These are phyloP conservation scores for Dendrobium huoshanense DNA, from an alignment of 106 monocot genomes.

Conservation along the genomic window DNA sequence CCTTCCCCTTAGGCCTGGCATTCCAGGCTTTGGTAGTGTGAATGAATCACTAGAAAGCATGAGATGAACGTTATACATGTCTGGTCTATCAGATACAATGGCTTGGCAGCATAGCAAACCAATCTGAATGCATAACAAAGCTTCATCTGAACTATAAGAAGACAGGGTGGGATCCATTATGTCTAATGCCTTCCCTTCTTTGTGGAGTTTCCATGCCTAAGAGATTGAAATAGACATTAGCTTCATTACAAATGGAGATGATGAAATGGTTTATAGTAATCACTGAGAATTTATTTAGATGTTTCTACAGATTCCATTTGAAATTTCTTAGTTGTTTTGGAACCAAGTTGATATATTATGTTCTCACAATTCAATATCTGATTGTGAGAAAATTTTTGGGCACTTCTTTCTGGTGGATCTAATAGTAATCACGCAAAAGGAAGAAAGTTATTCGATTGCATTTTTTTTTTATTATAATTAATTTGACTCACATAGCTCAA, in stretches of 20 bases:
- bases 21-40: constrained; percentile 47
- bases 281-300: not conserved
- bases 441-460: too few species aligned
- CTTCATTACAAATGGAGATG: not conserved
- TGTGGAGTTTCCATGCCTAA: constrained; percentile 56
- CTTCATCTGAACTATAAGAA: constrained; percentile 25
- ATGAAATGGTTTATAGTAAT: too few species aligned
- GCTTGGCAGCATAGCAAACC: constrained; percentile 66
- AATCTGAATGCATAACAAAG: constrained; percentile 49
- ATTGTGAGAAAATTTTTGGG: not conserved
- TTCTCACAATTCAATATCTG: not conserved
- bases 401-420: too few species aligned
- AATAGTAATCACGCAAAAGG: too few species aligned
- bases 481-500: not conserved
- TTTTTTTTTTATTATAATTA: not conserved
- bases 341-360: not conserved
- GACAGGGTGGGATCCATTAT: constrained; percentile 38
- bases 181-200: constrained; percentile 35
- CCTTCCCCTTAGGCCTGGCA: constrained; percentile 51
- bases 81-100: constrained; percentile 42
- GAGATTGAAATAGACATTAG: not conserved
- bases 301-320: not conserved
- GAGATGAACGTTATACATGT: constrained; percentile 50
- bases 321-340: not conserved
- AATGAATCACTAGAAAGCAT: constrained; percentile 61